Evolutionary conservation across 495 filamentous ascomycete species (phyloP), one percentile per base, ranked within the genome.

Genomic region (Aspergillus cristatus): DNA sequence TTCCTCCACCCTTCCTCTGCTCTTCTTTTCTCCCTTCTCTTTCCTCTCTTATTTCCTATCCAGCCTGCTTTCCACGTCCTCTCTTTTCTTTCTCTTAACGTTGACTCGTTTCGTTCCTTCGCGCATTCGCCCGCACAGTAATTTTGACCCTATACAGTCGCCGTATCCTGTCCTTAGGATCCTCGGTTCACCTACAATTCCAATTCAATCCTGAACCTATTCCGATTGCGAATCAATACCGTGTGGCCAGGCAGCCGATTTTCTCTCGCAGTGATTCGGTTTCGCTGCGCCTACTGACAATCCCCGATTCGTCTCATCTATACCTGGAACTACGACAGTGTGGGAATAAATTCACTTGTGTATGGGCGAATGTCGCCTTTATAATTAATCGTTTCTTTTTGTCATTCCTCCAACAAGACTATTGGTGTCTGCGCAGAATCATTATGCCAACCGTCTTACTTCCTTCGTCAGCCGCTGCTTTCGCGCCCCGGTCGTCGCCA

Each of bases 381-480:
- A 57, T 60, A 54, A 58, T 55, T 56, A 31, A 49, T 53, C 44
- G 50, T 50, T 50, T 42, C 47, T 43, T 39, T 33, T 48, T 42
- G 47, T 46, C 50, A 45, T 62, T 57, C 53, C 52, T 57, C 54
- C 57, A 45, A 45, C 45, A 35, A 46, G 47, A 44, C 49, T 53
- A 54, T 46, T 52, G 54, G 57, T 55, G 44, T 54, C 41, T 46
- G 43, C 41, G 38, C 53, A 54, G 51, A 48, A 49, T 62, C 66
- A 77, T 58, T 61, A 99, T 99, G 91, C 86, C 87, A 58, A 80
- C 82, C 41, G 76, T 86, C 72, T 74, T 99, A 59, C 68, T 99
- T 48, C 91, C 91, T 17, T 88, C 90, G 46, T 96, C 91, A 40
- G 91, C 91, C 30, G 87, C 89, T 42, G 90, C 91, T 48, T 99